Conservation (phyloP, 1,139 yeast genomes). For the Debaryomyces robertsiae region DNA sequence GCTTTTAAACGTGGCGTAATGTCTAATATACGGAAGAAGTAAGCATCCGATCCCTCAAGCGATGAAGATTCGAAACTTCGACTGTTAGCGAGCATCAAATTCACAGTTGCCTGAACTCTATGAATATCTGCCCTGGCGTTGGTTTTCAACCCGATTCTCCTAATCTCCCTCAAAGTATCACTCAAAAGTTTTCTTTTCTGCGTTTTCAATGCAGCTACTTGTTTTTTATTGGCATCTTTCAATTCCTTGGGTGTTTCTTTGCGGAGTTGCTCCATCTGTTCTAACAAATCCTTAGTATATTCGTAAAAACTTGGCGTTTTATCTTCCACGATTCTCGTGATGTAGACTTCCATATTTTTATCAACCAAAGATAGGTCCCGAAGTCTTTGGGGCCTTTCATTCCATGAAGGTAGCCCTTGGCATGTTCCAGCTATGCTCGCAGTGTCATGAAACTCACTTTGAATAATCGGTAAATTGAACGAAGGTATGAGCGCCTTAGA, state of each 20-base stretch:
- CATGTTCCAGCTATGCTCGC: slow-evolving; percentile 20
- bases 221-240: slow-evolving; percentile 75
- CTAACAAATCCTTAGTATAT: slow-evolving; percentile 55
- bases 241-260: slow-evolving; percentile 74
- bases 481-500: slow-evolving; percentile 14
- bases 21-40: slow-evolving; percentile 74
- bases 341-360: slow-evolving; percentile 56
- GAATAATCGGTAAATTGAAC: slow-evolving; percentile 17
- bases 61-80: slow-evolving; percentile 42
- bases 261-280: slow-evolving; percentile 63
- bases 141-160: slow-evolving; percentile 72
- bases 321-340: slow-evolving; percentile 36
- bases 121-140: slow-evolving; percentile 66
- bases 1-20: slow-evolving; percentile 77
- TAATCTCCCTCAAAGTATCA: slow-evolving; percentile 72
- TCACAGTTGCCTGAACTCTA: slow-evolving; percentile 62
- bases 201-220: slow-evolving; percentile 69
- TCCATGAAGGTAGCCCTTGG: slow-evolving; percentile 47
- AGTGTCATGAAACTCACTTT: slow-evolving; percentile 19
- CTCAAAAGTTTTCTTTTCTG: slow-evolving; percentile 80
- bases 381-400: slow-evolving; percentile 56
- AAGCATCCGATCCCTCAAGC: slow-evolving; percentile 54
- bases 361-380: slow-evolving; percentile 53
- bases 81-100: slow-evolving; percentile 59
- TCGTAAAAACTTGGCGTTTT: slow-evolving; percentile 46